Conservation (phyloP, 345 rosid genomes). For the Hevea brasiliensis region DNA sequence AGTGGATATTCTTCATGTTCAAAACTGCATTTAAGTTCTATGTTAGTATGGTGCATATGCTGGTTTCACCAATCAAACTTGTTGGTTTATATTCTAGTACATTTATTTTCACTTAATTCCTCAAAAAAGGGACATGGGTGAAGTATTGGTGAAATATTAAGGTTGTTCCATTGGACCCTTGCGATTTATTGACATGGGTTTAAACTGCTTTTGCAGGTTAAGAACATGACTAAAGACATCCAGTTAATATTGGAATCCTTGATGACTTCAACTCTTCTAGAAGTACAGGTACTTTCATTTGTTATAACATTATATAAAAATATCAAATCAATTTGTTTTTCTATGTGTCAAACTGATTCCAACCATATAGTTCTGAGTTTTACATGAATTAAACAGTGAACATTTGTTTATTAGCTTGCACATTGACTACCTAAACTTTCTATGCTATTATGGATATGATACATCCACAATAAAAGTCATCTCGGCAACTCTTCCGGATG, state of each 20-base stretch:
- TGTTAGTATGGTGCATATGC: not conserved
- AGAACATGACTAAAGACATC: slow-evolving; percentile 47
- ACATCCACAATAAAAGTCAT: slow-evolving; percentile 41
- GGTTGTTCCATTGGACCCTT: too few species aligned
- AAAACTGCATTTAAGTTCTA: not conserved
- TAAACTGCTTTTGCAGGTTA: slow-evolving; percentile 62
- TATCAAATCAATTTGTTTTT: not conserved
- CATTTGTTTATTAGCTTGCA: too few species aligned
- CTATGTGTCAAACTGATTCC: too few species aligned
- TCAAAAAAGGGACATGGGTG: not conserved
- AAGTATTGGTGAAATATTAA: not conserved
- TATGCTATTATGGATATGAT: slow-evolving; percentile 60
- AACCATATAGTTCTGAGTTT: too few species aligned
- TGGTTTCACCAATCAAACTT: not conserved
- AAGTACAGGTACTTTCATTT: slow-evolving; percentile 56
- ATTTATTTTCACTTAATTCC: not conserved
- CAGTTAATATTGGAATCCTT: slow-evolving; percentile 63
- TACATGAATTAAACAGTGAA: too few species aligned
- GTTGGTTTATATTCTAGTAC: not conserved
- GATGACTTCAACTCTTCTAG: slow-evolving; percentile 60
- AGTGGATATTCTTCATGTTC: not conserved
- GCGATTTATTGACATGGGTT: too few species aligned
- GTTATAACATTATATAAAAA: not conserved
- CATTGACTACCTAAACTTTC: too few species aligned
- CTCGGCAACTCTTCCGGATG: slow-evolving; percentile 38